These are phyloP conservation scores for Cordyceps cicadae DNA, from an alignment of 2,329 filamentous ascomycete genomes.

Conservation along the genomic window DNA sequence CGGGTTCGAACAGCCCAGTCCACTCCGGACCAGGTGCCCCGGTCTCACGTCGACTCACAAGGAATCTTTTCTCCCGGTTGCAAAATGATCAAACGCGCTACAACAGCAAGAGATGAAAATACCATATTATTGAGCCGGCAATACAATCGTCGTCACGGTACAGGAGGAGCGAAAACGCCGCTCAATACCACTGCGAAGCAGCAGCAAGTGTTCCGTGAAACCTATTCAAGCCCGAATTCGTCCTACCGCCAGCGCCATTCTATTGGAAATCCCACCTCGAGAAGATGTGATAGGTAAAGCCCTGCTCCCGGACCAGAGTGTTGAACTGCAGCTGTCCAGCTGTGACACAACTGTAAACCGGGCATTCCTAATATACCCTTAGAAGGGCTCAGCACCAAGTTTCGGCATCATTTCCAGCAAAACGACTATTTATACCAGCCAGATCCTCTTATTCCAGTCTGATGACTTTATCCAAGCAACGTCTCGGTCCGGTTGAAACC, in stretches of 20 bases:
- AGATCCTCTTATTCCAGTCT: no score
- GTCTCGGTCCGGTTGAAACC: no score
- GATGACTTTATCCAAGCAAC: no score
- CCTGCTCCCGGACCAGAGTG: not conserved
- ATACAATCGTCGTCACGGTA: not conserved
- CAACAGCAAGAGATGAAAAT: not conserved
- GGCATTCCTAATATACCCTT: no score
- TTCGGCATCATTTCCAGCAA: no score
- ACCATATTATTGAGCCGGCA: not conserved
- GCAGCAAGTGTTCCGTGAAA: not conserved
- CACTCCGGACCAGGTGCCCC: slow-evolving; percentile 7
- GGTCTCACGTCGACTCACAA: not conserved
- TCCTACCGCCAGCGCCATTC: not conserved
- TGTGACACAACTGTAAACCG: not conserved
- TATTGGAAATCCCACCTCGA: not conserved
- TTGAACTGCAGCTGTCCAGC: not conserved
- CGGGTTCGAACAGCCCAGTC: not conserved
- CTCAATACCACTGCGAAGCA: not conserved
- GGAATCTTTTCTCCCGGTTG: not conserved
- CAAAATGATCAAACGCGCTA: not conserved
- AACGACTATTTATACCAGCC: no score
- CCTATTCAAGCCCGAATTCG: not conserved
- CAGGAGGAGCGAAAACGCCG: not conserved
- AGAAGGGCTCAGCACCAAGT: no score
- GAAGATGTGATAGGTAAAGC: no score